Evolutionary conservation across 257 asterid genomes (phyloP), one percentile per base, ranked within the genome.

Genomic region (Ligustrum vulgare): DNA sequence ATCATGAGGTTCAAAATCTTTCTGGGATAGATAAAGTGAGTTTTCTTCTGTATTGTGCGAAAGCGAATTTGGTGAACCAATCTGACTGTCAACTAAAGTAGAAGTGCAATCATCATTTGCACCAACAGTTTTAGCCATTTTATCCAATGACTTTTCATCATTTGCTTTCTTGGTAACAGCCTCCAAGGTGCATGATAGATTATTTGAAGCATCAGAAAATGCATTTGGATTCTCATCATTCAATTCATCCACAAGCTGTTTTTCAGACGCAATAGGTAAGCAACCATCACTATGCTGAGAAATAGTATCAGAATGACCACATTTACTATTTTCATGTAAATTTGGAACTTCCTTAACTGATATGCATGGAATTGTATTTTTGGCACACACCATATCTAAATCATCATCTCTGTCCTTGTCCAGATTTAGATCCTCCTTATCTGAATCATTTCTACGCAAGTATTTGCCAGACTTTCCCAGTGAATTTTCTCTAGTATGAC

Each of bases 91-190:
- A 45, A 32, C 74, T 32, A 81, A 78, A 77, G 65, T 67, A 54
- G 68, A 47, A 35, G 81, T 18, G 72, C 56, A 60, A 67, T 80
- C 36, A 43, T 75, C 87, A 79, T 82, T 85, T 11, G 78, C 80
- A 34, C 64, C 68, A 36, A 69, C 72, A 60, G 60, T 56, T 75
- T 77, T 63, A 78, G 83, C 79, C 72, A 33, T 18, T 70, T 56
- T 22, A 56, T 45, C 39, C 47, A 71, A 31, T 9, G 84, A 76
- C 70, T 79, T 76, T 72, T 79, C 85, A 63, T 36, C 65, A 0
- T 75, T 77, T 64, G 68, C 71, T 75, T 76, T 69, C 15, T 37
- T 78, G 58, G 36, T 75, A 81, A 82, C 68, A 72, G 77, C 72
- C 58, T 79, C 83, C 72, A 4, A 54, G 76, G 45, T 64, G 43